Evolutionary conservation across 2,329 filamentous ascomycete species (phyloP), one percentile per base, ranked within the genome.

Genomic region (Chaetomiaceae sp.): DNA sequence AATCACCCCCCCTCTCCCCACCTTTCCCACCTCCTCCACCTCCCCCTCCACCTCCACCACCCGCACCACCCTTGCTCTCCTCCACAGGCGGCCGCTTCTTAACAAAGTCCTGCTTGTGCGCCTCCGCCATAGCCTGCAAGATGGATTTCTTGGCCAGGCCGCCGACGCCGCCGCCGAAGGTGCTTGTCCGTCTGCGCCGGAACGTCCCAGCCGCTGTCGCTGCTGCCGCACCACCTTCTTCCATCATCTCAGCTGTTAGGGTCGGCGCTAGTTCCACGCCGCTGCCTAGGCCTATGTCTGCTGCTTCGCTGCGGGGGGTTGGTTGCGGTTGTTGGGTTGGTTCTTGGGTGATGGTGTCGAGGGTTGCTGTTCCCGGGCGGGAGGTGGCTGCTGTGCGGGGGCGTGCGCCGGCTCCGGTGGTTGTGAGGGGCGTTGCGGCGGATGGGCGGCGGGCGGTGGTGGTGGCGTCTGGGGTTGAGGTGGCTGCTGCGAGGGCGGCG

Each of bases 51-150:
- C 54, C 4, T 53, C 54, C 17, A n/a, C 10, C 35, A 10, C 6
- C 16, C 21, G 2, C 14, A 7, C 46, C 47, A 14, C 61, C 63
- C 0, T 57, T 60, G 0, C 9, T 44, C 21, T n/a, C 45, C 13
- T 14, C 52, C 25, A 4, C 50, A 20, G 17, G 30, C n/a, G 68
- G 68, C 55, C 81, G 78, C 66, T 82, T 87, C 72, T 93, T 86
- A 69, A 95, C 87, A 66, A 96, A 97, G 69, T 97, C 92, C 66
- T 95, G 86, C 54, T 81, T 86, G 66, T 97, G 93, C 5, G 92
- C 92, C 55, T 85, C 79, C 4, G 89, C 86, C 58, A 96, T 76
- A n/a, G 90, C 82, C 13, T 77, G 81, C 5, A 74, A 73, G 49
- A 82, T 74, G 0, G 70, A 70, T 41, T 58, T 64, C 48, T 55